Evolutionary conservation across 1,139 yeast species (phyloP).

Genomic region (Kurtzmaniella quercitrusa): DNA sequence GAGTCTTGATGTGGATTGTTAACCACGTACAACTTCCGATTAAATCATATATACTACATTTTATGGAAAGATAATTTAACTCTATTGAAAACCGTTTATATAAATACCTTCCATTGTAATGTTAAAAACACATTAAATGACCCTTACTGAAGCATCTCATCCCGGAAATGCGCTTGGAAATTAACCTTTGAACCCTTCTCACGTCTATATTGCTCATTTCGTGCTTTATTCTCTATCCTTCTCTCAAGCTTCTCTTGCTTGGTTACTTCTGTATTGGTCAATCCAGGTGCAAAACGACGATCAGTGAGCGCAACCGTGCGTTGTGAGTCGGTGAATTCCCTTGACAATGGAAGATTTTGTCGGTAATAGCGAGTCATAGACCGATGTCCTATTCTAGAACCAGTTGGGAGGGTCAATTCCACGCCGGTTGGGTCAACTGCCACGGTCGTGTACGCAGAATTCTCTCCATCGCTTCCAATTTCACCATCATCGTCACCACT

Average conservation of each 20-base stretch:
- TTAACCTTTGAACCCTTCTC: slow-evolving; percentile 27
- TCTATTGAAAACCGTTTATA: background rate
- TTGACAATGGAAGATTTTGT: slow-evolving; percentile 30
- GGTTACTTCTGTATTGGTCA: slow-evolving; percentile 24
- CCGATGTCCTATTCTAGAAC: slow-evolving; percentile 46
- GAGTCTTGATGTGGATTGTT: too few relatives aligned
- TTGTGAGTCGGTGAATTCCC: slow-evolving; percentile 23
- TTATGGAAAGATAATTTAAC: too few relatives aligned
- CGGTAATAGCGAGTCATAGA: slow-evolving; percentile 42
- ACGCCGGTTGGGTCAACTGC: slow-evolving; percentile 38
- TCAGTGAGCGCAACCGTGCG: slow-evolving; percentile 39
- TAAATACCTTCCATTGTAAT: background rate
- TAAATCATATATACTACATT: too few relatives aligned
- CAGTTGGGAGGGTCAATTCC: slow-evolving; percentile 45
- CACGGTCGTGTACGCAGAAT: slow-evolving; percentile 31
- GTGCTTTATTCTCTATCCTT: slow-evolving; percentile 21
- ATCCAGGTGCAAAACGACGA: slow-evolving; percentile 39
- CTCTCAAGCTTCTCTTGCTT: slow-evolving; percentile 34
- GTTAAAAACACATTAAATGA: background rate
- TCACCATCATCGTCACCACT: slow-evolving; percentile 17
- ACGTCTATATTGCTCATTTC: slow-evolving; percentile 23
- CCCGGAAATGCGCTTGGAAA: slow-evolving; percentile 37
- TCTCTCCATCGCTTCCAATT: slow-evolving; percentile 28
- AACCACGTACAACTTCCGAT: too few relatives aligned
- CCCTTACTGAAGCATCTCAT: slow-evolving; percentile 22